phyloP scores from a whole-genome alignment of 495 filamentous ascomycete species.

The Gamarada debralockiae region DNA sequence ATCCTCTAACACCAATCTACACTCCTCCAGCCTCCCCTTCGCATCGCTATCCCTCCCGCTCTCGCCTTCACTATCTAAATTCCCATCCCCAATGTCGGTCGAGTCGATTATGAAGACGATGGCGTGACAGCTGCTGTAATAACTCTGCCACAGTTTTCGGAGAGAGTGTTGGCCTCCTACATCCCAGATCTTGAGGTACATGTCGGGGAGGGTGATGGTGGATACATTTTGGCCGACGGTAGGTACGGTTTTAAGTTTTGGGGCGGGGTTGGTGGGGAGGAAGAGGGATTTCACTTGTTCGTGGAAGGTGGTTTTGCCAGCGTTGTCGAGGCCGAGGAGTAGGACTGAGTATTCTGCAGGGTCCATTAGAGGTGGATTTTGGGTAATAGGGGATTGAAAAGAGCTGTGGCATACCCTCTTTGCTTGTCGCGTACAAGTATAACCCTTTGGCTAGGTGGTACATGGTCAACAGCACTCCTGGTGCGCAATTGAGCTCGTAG shows the following conservation, averaged over 20 bases:
- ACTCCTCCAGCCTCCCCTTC: conserved; percentile 76
- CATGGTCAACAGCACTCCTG: conserved; percentile 49
- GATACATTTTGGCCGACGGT: conserved; percentile 97
- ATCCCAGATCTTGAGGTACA: conserved; percentile 99
- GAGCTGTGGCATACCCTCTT: conserved; percentile 83
- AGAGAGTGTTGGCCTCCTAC: conserved; percentile 89
- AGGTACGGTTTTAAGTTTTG: conserved; percentile 74
- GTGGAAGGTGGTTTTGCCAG: conserved; percentile 97
- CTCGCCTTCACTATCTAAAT: conserved; percentile 33
- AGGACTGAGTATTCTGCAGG: conserved; percentile 89
- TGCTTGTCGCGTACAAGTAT: conserved; percentile 90
- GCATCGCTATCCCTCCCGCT: conserved; percentile 39
- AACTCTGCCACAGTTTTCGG: conserved; percentile 91
- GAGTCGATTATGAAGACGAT: conserved; percentile 97
- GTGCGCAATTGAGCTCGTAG: background rate
- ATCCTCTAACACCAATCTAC: conserved; percentile 80
- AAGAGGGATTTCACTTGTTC: conserved; percentile 90
- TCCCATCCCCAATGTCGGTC: conserved; percentile 81
- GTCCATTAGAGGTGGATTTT: background rate
- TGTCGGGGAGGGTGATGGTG: conserved; percentile 78
- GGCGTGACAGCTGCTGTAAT: conserved; percentile 89
- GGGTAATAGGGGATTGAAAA: background rate
- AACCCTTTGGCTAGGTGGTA: conserved; percentile 95
- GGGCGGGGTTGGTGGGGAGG: conserved; percentile 57
- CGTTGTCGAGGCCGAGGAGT: conserved; percentile 95